Percentiles rank a stretch among this genome's conserved stretches.
These are phyloP conservation scores for Plasmopara viticola DNA, from an alignment of 352 stramenopile genomes.

Conservation along the genomic window DNA sequence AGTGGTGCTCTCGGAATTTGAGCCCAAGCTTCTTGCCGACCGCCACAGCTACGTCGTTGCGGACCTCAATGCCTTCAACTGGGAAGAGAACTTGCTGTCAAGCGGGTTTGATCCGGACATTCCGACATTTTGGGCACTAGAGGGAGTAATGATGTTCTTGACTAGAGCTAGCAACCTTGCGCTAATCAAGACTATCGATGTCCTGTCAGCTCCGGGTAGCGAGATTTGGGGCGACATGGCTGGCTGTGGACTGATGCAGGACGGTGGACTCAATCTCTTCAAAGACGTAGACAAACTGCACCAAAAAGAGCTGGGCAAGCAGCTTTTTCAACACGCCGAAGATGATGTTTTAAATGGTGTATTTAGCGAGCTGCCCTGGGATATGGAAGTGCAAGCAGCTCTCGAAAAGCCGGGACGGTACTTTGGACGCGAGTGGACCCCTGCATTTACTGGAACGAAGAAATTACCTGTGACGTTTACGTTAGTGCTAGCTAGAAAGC, in stretches of 20 bases:
- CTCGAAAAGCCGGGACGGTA: constrained; percentile 22
- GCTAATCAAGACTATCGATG: constrained; percentile 46
- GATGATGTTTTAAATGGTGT: constrained; percentile 39
- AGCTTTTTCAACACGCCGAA: constrained; percentile 40
- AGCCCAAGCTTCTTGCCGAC: constrained; percentile 27
- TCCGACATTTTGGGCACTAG: constrained; percentile 51
- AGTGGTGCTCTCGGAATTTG: constrained; percentile 22
- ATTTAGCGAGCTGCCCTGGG: constrained; percentile 37
- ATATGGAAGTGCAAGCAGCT: constrained; percentile 29
- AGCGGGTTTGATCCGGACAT: constrained; percentile 36
- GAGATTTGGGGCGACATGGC: constrained; percentile 46
- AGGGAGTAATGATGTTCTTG: constrained; percentile 50
- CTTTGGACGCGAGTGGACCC: constrained; percentile 41
- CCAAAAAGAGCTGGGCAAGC: constrained; percentile 33
- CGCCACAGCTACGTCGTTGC: constrained; percentile 37
- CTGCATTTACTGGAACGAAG: constrained; percentile 9
- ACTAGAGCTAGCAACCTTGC: constrained; percentile 29
- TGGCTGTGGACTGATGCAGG: constrained; percentile 17
- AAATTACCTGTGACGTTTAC: constrained; percentile 17
- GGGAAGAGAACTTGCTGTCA: constrained; percentile 31
- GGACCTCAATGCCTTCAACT: constrained; percentile 46
- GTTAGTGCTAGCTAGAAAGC: constrained; percentile 26
- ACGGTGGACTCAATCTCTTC: constrained; percentile 17
- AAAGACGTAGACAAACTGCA: constrained; percentile 34
- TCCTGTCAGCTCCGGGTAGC: constrained; percentile 37